These are phyloP conservation scores for Solanum microdontum DNA, from an alignment of 257 asterid species.

Conservation along the genomic window DNA sequence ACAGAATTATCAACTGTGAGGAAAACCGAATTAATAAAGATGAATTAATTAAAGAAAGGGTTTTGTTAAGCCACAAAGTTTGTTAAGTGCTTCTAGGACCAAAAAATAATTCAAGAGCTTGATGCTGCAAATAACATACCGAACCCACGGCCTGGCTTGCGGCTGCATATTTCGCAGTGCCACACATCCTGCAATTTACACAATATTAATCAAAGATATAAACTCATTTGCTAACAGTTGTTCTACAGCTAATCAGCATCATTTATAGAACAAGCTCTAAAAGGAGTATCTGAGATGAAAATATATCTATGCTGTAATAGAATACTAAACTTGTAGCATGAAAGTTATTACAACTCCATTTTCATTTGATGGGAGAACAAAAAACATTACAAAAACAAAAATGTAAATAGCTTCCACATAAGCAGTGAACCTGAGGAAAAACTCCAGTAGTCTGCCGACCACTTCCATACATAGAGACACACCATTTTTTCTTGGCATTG, in stretches of 20 bases:
- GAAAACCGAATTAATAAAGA: background rate
- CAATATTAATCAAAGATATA: background rate
- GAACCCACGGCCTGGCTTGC: conserved; percentile 98
- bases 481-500: conserved; percentile 94
- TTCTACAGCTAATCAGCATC: background rate
- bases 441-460: conserved; percentile 94
- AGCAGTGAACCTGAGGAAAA: conserved; percentile 74
- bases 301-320: background rate
- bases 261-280: background rate
- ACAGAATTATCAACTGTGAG: background rate
- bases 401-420: background rate
- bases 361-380: background rate
- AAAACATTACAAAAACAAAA: background rate
- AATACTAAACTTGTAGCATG: background rate
- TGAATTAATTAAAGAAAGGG: background rate
- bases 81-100: too few species aligned
- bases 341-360: background rate
- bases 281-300: background rate
- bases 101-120: background rate
- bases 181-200: conserved; percentile 68
- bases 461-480: conserved; percentile 94
- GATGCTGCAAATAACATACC: conserved; percentile 32
- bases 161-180: conserved; percentile 97
- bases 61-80: background rate
- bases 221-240: background rate